Evolutionary conservation across 1,284 basidiomycete genomes (phyloP).

Genomic region (Boletus smithii): DNA sequence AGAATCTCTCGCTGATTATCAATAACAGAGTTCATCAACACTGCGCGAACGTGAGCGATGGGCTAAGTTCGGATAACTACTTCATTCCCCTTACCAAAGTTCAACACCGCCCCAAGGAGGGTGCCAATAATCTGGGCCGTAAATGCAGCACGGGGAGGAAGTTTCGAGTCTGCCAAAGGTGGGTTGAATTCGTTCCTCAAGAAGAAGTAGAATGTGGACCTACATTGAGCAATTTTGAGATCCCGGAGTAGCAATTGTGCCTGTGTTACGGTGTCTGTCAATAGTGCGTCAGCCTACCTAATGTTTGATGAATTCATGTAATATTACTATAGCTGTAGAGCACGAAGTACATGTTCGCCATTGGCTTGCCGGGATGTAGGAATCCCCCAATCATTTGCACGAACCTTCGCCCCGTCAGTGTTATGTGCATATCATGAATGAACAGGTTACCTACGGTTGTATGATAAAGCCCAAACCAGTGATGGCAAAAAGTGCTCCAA

Average conservation of each 20-base stretch:
- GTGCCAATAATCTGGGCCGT: slow-evolving; percentile 56
- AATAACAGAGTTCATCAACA: slow-evolving; percentile 57
- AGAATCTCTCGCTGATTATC: slow-evolving; percentile 51
- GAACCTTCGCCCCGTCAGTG: slow-evolving; percentile 28
- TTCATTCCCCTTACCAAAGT: slow-evolving; percentile 40
- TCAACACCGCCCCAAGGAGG: slow-evolving; percentile 45
- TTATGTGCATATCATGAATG: slow-evolving; percentile 35
- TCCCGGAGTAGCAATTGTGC: slow-evolving; percentile 49
- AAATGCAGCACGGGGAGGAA: slow-evolving; percentile 63
- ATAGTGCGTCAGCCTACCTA: slow-evolving; percentile 1
- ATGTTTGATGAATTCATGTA: background rate
- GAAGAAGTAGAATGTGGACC: background rate
- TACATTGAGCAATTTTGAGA: slow-evolving; percentile 58
- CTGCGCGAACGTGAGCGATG: slow-evolving; percentile 11
- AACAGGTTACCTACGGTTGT: slow-evolving; percentile 31
- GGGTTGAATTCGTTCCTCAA: slow-evolving; percentile 1
- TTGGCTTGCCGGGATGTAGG: slow-evolving; percentile 58
- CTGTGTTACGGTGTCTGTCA: slow-evolving; percentile 42
- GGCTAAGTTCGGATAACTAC: background rate
- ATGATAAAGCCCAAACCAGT: slow-evolving; percentile 46
- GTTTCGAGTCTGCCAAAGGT: slow-evolving; percentile 45
- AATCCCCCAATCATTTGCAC: slow-evolving; percentile 61
- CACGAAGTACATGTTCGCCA: slow-evolving; percentile 56
- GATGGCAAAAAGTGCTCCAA: slow-evolving; percentile 48
- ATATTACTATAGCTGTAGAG: slow-evolving; percentile 47